phyloP scores from a whole-genome alignment of 2,329 filamentous ascomycete species.

The Lachnellula hyalina region DNA sequence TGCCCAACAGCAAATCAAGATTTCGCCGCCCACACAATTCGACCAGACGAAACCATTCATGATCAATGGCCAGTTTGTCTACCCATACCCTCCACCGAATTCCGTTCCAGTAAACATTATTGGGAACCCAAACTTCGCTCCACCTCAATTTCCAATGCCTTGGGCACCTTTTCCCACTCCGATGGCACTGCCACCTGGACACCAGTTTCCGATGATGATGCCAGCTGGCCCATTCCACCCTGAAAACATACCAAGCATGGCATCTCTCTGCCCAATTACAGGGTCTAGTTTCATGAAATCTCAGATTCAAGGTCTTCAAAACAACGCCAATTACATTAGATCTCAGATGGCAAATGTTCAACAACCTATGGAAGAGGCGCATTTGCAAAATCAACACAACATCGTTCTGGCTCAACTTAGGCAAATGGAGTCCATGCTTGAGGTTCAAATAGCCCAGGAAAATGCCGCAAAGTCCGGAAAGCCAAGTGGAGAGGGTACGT shows the following conservation, averaged over 20 bases:
- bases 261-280: slow-evolving; percentile 1
- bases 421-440: slow-evolving; percentile 20
- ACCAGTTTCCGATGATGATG: slow-evolving; percentile 17
- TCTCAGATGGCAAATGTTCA: slow-evolving; percentile 57
- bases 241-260: slow-evolving; percentile 9
- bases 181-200: slow-evolving; percentile 17
- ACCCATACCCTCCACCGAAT: slow-evolving; percentile 25
- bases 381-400: slow-evolving; percentile 41
- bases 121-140: slow-evolving; percentile 22
- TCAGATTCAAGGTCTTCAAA: slow-evolving; percentile 36
- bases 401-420: slow-evolving; percentile 35
- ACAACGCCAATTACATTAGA: slow-evolving; percentile 50
- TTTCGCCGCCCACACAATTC: slow-evolving; percentile 31
- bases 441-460: slow-evolving; percentile 18
- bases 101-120: slow-evolving; percentile 23
- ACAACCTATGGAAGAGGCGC: slow-evolving; percentile 55
- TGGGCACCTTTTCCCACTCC: slow-evolving; percentile 11
- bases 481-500: background rate
- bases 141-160: slow-evolving; percentile 13
- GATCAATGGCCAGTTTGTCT: slow-evolving; percentile 30
- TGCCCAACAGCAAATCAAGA: slow-evolving; percentile 24
- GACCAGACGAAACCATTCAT: slow-evolving; percentile 31
- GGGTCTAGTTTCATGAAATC: slow-evolving; percentile 14
- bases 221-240: slow-evolving; percentile 2
- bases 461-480: background rate